Evolutionary conservation across 1,284 basidiomycete genomes (phyloP).

Genomic region (Rhodotorula mucilaginosa): DNA sequence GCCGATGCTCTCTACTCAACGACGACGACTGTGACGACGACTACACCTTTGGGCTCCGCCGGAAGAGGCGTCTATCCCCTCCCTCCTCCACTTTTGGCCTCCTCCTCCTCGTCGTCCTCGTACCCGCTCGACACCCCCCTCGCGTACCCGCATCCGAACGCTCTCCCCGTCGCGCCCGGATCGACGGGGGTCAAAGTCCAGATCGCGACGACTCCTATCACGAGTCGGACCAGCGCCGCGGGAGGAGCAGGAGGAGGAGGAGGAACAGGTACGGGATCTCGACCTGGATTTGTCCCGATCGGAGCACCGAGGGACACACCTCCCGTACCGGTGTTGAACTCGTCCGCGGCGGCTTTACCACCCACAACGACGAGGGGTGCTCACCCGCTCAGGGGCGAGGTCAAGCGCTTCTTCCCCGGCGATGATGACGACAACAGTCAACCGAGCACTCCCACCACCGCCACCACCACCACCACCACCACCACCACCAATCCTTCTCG

Average conservation of each 20-base stretch:
- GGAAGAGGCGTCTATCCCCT: neutral
- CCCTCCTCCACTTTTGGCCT: too few relatives aligned
- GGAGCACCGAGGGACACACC: neutral
- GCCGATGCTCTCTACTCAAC: neutral
- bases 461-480: neutral
- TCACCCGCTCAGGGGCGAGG: neutral
- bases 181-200: neutral
- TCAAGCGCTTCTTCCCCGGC: conserved; percentile 6
- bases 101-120: too few relatives aligned
- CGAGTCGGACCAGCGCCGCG: neutral
- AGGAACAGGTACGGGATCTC: neutral
- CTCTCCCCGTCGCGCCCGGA: neutral
- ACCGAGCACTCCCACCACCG: neutral
- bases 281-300: conserved; percentile 3
- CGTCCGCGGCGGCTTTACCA: neutral
- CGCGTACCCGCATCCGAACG: conserved; percentile 5
- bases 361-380: neutral
- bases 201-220: neutral
- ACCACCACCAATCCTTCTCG: too few relatives aligned
- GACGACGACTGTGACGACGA: neutral
- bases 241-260: neutral
- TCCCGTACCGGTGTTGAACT: neutral
- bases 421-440: conserved; percentile 3
- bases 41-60: neutral
- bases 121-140: neutral